Evolutionary conservation across 1,284 basidiomycete species (phyloP).

Genomic region (Pseudozyma flocculosa): DNA sequence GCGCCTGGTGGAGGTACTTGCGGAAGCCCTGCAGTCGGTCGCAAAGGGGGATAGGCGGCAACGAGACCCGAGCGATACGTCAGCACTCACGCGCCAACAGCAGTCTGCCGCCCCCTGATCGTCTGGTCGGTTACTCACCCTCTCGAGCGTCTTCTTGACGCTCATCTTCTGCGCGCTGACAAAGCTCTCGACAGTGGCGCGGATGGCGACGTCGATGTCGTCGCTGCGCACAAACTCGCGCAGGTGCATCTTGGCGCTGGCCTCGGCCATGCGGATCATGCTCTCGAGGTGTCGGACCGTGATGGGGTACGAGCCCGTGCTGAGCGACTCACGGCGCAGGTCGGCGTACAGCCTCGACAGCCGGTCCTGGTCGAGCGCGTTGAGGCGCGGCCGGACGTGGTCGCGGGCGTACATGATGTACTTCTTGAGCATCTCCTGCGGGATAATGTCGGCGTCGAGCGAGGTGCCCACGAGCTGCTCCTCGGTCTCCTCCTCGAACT

Average conservation of each 20-base stretch:
- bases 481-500: slow-evolving; percentile 81
- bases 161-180: slow-evolving; percentile 96
- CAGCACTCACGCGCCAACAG: no score
- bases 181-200: slow-evolving; percentile 90
- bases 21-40: slow-evolving; percentile 65
- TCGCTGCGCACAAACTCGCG: slow-evolving; percentile 93
- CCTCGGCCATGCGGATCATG: slow-evolving; percentile 99
- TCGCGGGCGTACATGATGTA: slow-evolving; percentile 99
- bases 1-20: slow-evolving; percentile 91
- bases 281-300: slow-evolving; percentile 97
- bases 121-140: no score
- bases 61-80: no score
- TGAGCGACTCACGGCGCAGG: slow-evolving; percentile 88
- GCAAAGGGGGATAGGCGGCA: background rate
- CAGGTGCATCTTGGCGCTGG: slow-evolving; percentile 96
- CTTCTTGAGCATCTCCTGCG: slow-evolving; percentile 94
- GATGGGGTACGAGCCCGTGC: slow-evolving; percentile 96
- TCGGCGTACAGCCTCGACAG: slow-evolving; percentile 93
- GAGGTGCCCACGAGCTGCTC: slow-evolving; percentile 82
- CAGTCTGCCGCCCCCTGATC: no score
- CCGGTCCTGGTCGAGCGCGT: slow-evolving; percentile 94
- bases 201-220: slow-evolving; percentile 96
- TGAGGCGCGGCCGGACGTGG: slow-evolving; percentile 85
- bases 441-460: slow-evolving; percentile 87
- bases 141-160: slow-evolving; percentile 94